These are phyloP conservation scores for Pilasporangium apinafurcum DNA, from an alignment of 352 stramenopile species.

Conservation along the genomic window DNA sequence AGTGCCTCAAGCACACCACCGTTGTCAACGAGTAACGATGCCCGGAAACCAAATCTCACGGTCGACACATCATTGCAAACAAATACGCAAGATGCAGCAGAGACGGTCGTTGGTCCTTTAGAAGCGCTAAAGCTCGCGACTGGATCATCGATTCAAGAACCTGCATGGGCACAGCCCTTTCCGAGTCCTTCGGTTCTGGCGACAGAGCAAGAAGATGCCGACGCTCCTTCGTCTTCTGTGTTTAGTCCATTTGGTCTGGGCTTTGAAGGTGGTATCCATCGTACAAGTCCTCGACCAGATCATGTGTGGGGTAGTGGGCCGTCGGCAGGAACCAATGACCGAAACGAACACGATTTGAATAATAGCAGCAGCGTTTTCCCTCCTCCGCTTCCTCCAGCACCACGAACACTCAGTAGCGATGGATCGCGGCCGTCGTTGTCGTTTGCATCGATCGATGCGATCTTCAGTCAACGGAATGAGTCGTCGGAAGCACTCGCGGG, in stretches of 20 bases:
- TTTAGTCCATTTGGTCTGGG: constrained; percentile 74
- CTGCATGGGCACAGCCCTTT: constrained; percentile 66
- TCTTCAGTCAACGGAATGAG: constrained; percentile 72
- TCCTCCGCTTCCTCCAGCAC: constrained; percentile 1
- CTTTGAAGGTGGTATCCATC: constrained; percentile 61
- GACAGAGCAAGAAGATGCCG: constrained; percentile 24
- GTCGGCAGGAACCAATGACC: constrained; percentile 1
- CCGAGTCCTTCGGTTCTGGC: constrained; percentile 34
- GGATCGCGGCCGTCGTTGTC: constrained; percentile 27
- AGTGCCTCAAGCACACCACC: not conserved
- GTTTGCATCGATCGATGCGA: constrained; percentile 80
- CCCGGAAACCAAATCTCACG: constrained; percentile 30
- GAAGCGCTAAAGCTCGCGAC: constrained; percentile 66
- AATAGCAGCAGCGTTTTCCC: constrained; percentile 1
- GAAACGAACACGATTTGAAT: constrained; percentile 1
- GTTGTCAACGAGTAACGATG: constrained; percentile 3
- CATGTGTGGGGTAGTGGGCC: constrained; percentile 18
- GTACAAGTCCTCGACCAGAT: constrained; percentile 13
- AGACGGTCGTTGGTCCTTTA: constrained; percentile 45
- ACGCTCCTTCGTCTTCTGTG: constrained; percentile 15
- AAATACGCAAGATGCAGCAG: constrained; percentile 12
- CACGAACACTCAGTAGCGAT: constrained; percentile 1
- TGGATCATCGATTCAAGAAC: constrained; percentile 49
- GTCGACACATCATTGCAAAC: constrained; percentile 38
- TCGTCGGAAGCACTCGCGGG: constrained; percentile 66